A percentile compares a stretch with the other conserved stretches of the same genome.
Evolutionary conservation across 352 stramenopile genomes (phyloP).

Genomic region (Pythium angustatum): DNA sequence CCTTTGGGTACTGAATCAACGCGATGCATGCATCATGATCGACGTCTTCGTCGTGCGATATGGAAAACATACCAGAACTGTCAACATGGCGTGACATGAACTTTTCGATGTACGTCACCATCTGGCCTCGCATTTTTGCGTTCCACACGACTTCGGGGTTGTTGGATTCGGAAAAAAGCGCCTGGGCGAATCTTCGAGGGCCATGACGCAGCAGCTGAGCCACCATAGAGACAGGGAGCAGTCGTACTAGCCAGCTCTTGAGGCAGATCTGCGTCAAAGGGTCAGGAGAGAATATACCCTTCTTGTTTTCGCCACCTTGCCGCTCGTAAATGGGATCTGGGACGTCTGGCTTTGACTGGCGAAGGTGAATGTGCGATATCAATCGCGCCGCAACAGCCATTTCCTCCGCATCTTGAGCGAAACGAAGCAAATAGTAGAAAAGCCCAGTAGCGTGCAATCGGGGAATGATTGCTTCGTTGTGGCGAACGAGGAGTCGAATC

Average conservation of each 20-base stretch:
- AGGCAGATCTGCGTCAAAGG: constrained; percentile 81
- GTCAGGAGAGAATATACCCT: constrained; percentile 76
- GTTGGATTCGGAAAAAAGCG: constrained; percentile 81
- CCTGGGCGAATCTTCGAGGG: constrained; percentile 68
- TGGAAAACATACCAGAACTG: constrained; percentile 68
- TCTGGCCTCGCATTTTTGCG: constrained; percentile 80
- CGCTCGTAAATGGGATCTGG: constrained; percentile 65
- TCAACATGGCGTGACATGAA: constrained; percentile 81
- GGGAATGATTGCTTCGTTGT: constrained; percentile 85
- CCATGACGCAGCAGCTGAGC: constrained; percentile 82
- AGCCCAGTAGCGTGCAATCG: constrained; percentile 81
- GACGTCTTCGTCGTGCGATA: constrained; percentile 61
- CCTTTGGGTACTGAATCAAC: constrained; percentile 78
- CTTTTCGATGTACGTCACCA: constrained; percentile 86
- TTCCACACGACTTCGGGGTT: constrained; percentile 90
- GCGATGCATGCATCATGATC: constrained; percentile 81
- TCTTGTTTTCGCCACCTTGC: constrained; percentile 81
- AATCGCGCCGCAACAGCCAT: constrained; percentile 79
- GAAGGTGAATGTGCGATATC: constrained; percentile 82
- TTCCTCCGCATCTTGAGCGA: constrained; percentile 77
- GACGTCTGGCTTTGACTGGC: constrained; percentile 67
- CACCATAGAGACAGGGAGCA: constrained; percentile 85
- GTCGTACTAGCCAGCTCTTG: constrained; percentile 80
- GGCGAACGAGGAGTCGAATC: constrained; percentile 78
- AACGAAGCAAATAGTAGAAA: constrained; percentile 87